Evolutionary conservation across 805 yeast genomes (phyloP).

Genomic region (Candida argentea): DNA sequence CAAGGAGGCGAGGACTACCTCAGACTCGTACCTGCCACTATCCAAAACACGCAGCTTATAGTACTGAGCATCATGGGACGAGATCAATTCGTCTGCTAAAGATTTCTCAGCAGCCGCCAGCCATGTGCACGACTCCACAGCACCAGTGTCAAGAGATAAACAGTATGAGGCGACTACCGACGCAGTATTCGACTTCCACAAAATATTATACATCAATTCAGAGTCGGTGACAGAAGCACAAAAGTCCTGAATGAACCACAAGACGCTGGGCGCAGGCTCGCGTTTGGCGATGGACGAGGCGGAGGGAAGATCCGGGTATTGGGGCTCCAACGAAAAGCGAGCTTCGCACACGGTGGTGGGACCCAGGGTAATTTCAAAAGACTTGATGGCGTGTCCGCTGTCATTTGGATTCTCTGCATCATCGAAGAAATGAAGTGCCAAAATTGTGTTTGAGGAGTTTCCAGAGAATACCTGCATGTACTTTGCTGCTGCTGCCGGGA

Average conservation of each 20-base stretch:
- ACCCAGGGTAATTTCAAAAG: conserved; percentile 13
- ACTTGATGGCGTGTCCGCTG: conserved; percentile 14
- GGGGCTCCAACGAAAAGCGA: too few species aligned
- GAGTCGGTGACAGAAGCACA: conserved; percentile 1
- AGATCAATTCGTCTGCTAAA: conserved; percentile 11
- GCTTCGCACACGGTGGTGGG: conserved; percentile 4
- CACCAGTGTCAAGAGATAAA: conserved; percentile 8
- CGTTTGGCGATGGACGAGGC: conserved; percentile 1
- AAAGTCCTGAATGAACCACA: conserved; percentile 40
- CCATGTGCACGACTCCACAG: conserved; percentile 6
- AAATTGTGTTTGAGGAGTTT: conserved; percentile 5
- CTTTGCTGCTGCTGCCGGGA: conserved; percentile 20
- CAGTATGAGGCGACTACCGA: conserved; percentile 18
- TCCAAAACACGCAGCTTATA: conserved; percentile 39
- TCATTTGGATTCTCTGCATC: conserved; percentile 4
- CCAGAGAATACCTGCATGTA: conserved; percentile 13
- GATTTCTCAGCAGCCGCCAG: conserved; percentile 8
- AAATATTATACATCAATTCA: conserved; percentile 18
- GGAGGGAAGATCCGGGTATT: conserved; percentile 9
- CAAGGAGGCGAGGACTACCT: conserved; percentile 43
- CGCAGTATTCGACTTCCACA: conserved; percentile 59
- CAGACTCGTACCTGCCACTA: conserved; percentile 36
- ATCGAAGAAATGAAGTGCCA: conserved; percentile 9
- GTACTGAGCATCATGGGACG: conserved; percentile 22
- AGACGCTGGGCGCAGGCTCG: conserved; percentile 3